phyloP scores from a whole-genome alignment of 345 rosid species.

The Moricandia moricandioides region DNA sequence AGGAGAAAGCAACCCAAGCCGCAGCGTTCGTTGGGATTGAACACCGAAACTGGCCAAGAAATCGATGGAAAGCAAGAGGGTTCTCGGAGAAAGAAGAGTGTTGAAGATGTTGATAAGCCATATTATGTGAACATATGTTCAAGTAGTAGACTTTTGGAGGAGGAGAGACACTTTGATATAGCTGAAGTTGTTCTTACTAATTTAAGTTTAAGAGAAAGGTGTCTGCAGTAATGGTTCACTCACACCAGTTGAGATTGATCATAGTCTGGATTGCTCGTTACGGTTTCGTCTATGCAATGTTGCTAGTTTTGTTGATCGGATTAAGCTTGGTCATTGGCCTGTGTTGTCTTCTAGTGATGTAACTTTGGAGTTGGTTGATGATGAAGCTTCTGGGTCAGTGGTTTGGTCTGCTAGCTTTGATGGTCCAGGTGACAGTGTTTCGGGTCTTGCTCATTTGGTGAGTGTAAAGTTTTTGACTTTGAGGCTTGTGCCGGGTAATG shows the following conservation, averaged over 20 bases:
- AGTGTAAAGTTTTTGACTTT: constrained; percentile 64
- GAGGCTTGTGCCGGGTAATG: constrained; percentile 51
- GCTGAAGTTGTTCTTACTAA: constrained; percentile 71
- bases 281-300: constrained; percentile 63
- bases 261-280: constrained; percentile 46
- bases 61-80: constrained; percentile 8
- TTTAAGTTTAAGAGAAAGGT: constrained; percentile 47
- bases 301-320: constrained; percentile 51
- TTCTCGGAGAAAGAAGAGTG: constrained; percentile 12
- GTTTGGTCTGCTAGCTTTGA: constrained; percentile 74
- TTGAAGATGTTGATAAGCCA: constrained; percentile 42
- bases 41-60: constrained; percentile 23
- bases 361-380: constrained; percentile 59
- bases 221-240: constrained; percentile 32
- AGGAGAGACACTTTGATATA: constrained; percentile 69
- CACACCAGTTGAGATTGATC: constrained; percentile 41
- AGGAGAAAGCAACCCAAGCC: constrained; percentile 84
- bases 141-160: constrained; percentile 44
- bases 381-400: constrained; percentile 38
- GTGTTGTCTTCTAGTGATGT: constrained; percentile 57
- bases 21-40: constrained; percentile 57
- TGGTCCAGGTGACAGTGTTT: constrained; percentile 79
- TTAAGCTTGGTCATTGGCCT: constrained; percentile 90
- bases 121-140: constrained; percentile 54
- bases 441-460: constrained; percentile 75